Evolutionary conservation across 306 rosid species (phyloP).

Genomic region (Trichosanthes truncata): DNA sequence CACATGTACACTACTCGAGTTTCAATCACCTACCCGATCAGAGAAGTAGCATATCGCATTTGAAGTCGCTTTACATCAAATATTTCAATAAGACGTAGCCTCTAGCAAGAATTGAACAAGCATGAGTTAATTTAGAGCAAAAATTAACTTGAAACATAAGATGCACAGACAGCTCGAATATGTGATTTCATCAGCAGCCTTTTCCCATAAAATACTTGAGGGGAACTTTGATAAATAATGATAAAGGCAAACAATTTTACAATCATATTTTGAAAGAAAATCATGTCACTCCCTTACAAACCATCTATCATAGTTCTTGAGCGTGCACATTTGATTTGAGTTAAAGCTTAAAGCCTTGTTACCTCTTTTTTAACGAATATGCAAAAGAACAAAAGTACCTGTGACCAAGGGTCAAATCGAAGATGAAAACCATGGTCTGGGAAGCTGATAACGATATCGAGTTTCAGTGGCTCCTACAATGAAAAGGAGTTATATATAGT

Average conservation of each 20-base stretch:
- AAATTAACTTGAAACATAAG: neutral
- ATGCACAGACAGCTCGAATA: neutral
- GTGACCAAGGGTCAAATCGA: conserved; percentile 97
- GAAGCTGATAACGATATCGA: conserved; percentile 89
- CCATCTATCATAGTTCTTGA: neutral
- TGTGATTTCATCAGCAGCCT: neutral
- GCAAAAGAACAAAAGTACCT: conserved; percentile 36
- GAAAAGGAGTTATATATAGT: neutral
- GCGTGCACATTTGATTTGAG: neutral
- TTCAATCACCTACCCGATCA: conserved; percentile 65
- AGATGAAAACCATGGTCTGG: conserved; percentile 99
- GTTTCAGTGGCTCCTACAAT: conserved; percentile 73
- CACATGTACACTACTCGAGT: neutral
- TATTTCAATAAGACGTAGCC: conserved; percentile 91
- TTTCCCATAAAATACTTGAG: neutral
- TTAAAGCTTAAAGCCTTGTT: neutral
- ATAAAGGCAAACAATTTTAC: neutral
- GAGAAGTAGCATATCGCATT: conserved; percentile 85
- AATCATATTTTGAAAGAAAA: neutral
- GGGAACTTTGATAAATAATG: neutral
- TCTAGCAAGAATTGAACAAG: conserved; percentile 30
- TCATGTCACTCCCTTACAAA: neutral
- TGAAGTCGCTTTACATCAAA: conserved; percentile 93
- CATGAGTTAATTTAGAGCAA: conserved; percentile 2
- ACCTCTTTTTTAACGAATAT: neutral